Evolutionary conservation across 768 basidiomycete genomes (phyloP), one percentile per base, ranked within the genome.

Genomic region (Pleurotus pulmonarius): DNA sequence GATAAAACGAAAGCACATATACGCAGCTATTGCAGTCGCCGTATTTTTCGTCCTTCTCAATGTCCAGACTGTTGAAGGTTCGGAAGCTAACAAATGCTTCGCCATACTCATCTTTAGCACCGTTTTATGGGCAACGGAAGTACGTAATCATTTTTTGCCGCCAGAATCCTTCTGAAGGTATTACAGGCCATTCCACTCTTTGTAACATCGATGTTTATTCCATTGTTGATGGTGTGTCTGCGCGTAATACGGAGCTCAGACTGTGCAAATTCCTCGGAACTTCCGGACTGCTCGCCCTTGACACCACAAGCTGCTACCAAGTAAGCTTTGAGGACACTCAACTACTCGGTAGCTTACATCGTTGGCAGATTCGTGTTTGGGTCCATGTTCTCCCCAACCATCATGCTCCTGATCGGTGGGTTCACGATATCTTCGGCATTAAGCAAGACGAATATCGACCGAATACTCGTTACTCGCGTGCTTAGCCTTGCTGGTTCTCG

Each of bases 391-490:
- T 91, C 91, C 0, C 92, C 94, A 0, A 99, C 95, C 0, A 97
- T 99, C 70, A 96, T 98, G 92, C 89, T 99, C 37, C 86, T 98
- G 49, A 92, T 96, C 61, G 94, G 94, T 8, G 96, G 97, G 26
- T 96, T 98, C 78, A 98, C 96, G 7, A 96, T 98, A 60, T 94
- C 97, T 0, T 94, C 95, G 8, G 97, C 95, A 0, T 75, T 99
- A 20, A 91, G 89, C 74, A 98, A 98, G 75, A 95, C 95, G 4
- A 90, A 90, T 60, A 93, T 98, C 59, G 97, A 98, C 73, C 83
- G 88, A 20, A 83, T 98, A 56, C 69, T 98, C 47, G 94, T 98
- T 59, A 95, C 94, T 3, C 83, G 90, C 25, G 86, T 98, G 41
- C 81, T 99, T 52, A 88, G 86, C 65, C 77, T 98, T 49, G 97